Percentiles rank a stretch among this genome's conserved stretches.
phyloP scores from a whole-genome alignment of 371 early-diverging fungal species.

The Sanchytrium tribonematis region DNA sequence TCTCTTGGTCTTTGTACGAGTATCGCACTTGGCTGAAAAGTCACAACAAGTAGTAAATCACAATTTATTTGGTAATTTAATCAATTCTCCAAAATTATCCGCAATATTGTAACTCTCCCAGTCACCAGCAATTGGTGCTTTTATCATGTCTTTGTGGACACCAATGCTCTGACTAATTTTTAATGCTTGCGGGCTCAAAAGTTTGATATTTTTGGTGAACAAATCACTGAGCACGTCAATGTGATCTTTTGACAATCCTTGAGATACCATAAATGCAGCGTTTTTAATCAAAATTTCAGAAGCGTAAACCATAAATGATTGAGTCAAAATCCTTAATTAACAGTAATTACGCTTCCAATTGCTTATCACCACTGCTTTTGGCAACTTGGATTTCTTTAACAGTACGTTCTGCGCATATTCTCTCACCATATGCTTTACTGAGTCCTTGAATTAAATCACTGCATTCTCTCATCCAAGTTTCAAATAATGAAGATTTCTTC shows the following conservation, averaged over 20 bases:
- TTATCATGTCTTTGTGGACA: slow-evolving; percentile 22
- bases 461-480: slow-evolving; percentile 40
- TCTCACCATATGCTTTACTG: slow-evolving; percentile 30
- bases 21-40: no score
- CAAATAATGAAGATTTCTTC: slow-evolving; percentile 20
- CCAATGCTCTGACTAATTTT: slow-evolving; percentile 24
- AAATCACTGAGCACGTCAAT: slow-evolving; percentile 13
- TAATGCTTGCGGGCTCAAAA: slow-evolving; percentile 18
- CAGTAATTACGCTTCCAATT: slow-evolving; percentile 12
- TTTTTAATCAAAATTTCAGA: slow-evolving; percentile 23
- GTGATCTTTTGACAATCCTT: slow-evolving; percentile 13
- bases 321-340: slow-evolving; percentile 20
- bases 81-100: slow-evolving; percentile 25
- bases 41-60: no score
- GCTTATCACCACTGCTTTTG: slow-evolving; percentile 9
- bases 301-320: slow-evolving; percentile 20
- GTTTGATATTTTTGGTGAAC: slow-evolving; percentile 13
- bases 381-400: slow-evolving; percentile 10
- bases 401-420: slow-evolving; percentile 25
- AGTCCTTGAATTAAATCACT: slow-evolving; percentile 30
- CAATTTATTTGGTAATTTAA: background rate
- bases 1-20: no score
- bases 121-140: slow-evolving; percentile 33
- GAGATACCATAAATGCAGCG: slow-evolving; percentile 17
- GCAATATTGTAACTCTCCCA: slow-evolving; percentile 28